A percentile compares a stretch with the other conserved stretches of the same genome.
These are phyloP conservation scores for Zygosaccharomyces sapae DNA, from an alignment of 1,139 yeast species.

Conservation along the genomic window DNA sequence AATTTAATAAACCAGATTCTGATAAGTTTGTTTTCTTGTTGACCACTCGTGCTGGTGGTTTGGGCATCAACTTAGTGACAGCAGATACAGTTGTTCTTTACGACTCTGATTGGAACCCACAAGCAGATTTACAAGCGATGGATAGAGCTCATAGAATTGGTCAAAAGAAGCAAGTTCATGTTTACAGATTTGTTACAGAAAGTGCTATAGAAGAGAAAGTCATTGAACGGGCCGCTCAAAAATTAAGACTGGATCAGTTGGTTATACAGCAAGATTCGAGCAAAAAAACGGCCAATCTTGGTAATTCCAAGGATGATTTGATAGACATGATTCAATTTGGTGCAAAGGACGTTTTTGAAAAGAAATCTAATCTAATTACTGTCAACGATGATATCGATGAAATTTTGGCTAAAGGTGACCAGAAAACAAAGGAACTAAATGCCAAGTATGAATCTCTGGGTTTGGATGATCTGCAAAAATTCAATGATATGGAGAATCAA, in stretches of 20 bases:
- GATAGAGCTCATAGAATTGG: constrained; percentile 87
- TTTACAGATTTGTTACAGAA: constrained; percentile 70
- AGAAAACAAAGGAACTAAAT: constrained; percentile 58
- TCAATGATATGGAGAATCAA: constrained; percentile 54
- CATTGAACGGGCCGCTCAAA: constrained; percentile 74
- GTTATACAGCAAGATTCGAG: constrained; percentile 70
- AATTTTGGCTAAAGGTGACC: constrained; percentile 56
- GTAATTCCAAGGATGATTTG: constrained; percentile 63
- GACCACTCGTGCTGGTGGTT: constrained; percentile 85
- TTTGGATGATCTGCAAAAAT: constrained; percentile 71
- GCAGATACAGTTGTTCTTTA: constrained; percentile 71
- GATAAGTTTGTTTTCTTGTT: constrained; percentile 65
- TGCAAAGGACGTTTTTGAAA: constrained; percentile 58
- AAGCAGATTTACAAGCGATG: constrained; percentile 84
- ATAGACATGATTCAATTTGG: constrained; percentile 79
- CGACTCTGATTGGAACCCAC: constrained; percentile 87
- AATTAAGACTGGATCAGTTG: constrained; percentile 69
- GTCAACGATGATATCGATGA: constrained; percentile 54
- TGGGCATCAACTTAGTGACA: constrained; percentile 72
- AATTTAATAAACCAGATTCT: constrained; percentile 65
- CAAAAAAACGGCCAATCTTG: constrained; percentile 38
- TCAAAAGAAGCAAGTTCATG: constrained; percentile 76
- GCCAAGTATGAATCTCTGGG: constrained; percentile 63
- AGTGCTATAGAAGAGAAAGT: constrained; percentile 80
- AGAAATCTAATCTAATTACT: constrained; percentile 29